These are phyloP conservation scores for Mycena belliarum DNA, from an alignment of 768 basidiomycete species.

Conservation along the genomic window DNA sequence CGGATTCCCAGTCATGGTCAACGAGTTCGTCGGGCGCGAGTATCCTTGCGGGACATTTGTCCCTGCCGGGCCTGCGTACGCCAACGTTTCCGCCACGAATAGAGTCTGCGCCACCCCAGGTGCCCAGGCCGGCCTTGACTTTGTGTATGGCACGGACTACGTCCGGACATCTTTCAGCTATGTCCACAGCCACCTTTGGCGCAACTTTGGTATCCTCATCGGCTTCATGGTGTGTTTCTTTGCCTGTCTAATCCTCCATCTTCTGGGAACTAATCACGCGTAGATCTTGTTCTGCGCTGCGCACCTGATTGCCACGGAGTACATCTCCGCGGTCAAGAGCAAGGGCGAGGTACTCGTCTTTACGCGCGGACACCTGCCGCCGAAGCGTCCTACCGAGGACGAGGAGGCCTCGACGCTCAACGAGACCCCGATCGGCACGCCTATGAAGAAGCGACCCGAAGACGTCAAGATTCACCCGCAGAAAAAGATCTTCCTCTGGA, in stretches of 20 bases:
- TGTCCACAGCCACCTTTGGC: constrained; percentile 32
- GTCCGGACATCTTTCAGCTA: constrained; percentile 33
- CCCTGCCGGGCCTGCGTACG: constrained; percentile 36
- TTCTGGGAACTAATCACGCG: not conserved
- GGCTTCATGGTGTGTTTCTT: constrained; percentile 33
- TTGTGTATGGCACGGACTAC: constrained; percentile 46
- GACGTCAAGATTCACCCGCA: constrained; percentile 19
- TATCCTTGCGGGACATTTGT: constrained; percentile 36
- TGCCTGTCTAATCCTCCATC: not conserved
- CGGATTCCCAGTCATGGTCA: constrained; percentile 35
- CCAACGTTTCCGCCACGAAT: constrained; percentile 32
- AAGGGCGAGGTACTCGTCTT: constrained; percentile 33
- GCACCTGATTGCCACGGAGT: constrained; percentile 39
- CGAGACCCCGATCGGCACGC: constrained; percentile 15
- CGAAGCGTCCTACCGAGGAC: constrained; percentile 12
- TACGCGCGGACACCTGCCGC: constrained; percentile 28
- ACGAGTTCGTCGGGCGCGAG: constrained; percentile 47
- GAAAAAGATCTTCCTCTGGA: constrained; percentile 47
- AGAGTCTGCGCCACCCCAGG: constrained; percentile 47
- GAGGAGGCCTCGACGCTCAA: constrained; percentile 35
- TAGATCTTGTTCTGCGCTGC: constrained; percentile 32
- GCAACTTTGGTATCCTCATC: constrained; percentile 47
- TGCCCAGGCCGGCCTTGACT: constrained; percentile 37
- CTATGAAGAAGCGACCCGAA: constrained; percentile 8
- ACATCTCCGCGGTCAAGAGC: constrained; percentile 28